phyloP scores from a whole-genome alignment of 2,329 filamentous ascomycete species.

The Alternaria ethzedia region DNA sequence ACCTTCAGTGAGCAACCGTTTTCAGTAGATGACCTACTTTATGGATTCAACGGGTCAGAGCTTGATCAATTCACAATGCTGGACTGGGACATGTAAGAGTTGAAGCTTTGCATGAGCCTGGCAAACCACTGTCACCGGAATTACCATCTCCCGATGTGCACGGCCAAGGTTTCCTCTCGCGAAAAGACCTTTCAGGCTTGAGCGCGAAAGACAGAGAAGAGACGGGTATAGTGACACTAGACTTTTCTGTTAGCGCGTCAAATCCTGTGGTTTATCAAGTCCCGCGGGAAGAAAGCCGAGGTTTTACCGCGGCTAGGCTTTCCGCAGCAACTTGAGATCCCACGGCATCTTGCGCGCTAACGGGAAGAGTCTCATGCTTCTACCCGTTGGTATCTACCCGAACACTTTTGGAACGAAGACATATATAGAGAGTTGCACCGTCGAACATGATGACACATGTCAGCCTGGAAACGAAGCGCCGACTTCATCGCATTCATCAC shows the following conservation, averaged over 20 bases:
- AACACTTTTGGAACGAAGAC: background rate
- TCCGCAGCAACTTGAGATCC: background rate
- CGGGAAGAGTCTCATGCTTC: background rate
- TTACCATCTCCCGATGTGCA: no score
- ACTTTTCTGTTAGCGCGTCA: no score
- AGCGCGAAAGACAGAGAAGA: no score
- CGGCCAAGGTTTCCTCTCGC: no score
- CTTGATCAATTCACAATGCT: slow-evolving; percentile 27
- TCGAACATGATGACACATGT: background rate
- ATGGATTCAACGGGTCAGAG: slow-evolving; percentile 35
- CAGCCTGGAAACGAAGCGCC: background rate
- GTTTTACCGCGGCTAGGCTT: background rate
- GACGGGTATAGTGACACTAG: no score
- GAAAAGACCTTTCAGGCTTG: no score
- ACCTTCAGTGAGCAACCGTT: slow-evolving; percentile 19
- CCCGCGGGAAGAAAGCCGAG: background rate
- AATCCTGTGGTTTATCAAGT: background rate
- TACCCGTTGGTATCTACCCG: background rate
- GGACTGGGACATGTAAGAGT: slow-evolving; percentile 2
- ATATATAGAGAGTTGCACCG: background rate
- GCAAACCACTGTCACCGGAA: no score
- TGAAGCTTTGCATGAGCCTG: no score
- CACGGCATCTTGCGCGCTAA: background rate
- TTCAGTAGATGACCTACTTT: slow-evolving; percentile 32
- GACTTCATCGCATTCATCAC: background rate